phyloP scores from a whole-genome alignment of 306 rosid species.

The Medicago arabica region DNA sequence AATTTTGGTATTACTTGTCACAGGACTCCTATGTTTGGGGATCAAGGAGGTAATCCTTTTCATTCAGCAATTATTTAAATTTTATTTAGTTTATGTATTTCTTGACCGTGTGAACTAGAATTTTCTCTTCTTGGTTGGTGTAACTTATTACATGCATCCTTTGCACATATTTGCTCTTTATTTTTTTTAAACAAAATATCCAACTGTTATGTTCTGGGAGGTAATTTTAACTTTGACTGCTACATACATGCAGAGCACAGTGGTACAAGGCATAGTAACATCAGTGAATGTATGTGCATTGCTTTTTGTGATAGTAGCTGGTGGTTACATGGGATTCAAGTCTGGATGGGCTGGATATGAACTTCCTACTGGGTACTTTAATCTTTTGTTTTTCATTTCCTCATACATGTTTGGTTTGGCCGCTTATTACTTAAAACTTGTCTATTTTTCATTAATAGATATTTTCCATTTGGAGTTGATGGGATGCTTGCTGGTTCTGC shows the following conservation, averaged over 20 bases:
- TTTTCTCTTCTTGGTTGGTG: background rate
- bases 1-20: conserved; percentile 67
- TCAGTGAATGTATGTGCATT: conserved; percentile 79
- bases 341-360: conserved; percentile 94
- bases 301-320: conserved; percentile 78
- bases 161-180: background rate
- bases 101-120: background rate
- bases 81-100: background rate
- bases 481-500: conserved; percentile 99
- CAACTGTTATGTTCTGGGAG: too few relatives aligned
- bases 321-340: conserved; percentile 83
- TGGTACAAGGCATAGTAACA: conserved; percentile 76
- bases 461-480: conserved; percentile 83
- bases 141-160: background rate
- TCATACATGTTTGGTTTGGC: conserved; percentile 9
- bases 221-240: too few relatives aligned
- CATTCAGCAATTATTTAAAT: background rate
- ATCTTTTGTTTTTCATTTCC: conserved; percentile 31
- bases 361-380: conserved; percentile 74
- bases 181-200: too few relatives aligned
- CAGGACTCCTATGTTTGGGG: conserved; percentile 83
- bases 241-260: conserved; percentile 71
- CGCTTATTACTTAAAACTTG: conserved; percentile 33
- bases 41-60: conserved; percentile 81
- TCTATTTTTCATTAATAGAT: conserved; percentile 54